Evolutionary conservation across 495 filamentous ascomycete species (phyloP).

Genomic region (Evansstolkia leycettana): DNA sequence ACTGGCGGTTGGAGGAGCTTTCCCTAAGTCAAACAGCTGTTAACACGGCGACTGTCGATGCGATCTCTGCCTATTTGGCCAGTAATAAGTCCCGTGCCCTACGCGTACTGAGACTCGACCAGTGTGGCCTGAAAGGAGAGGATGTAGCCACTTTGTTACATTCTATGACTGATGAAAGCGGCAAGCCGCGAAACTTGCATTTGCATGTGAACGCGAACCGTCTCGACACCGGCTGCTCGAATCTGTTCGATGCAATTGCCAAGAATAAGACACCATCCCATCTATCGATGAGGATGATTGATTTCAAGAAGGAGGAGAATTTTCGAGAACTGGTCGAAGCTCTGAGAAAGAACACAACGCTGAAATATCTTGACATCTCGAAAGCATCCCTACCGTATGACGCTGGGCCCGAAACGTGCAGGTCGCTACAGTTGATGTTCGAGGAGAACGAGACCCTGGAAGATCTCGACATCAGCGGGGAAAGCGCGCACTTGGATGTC

Average conservation of each 20-base stretch:
- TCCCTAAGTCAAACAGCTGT: conserved; percentile 53
- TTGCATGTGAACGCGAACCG: conserved; percentile 72
- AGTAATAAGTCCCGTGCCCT: conserved; percentile 52
- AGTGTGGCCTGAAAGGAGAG: conserved; percentile 67
- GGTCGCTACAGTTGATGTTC: conserved; percentile 63
- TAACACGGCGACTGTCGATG: conserved; percentile 40
- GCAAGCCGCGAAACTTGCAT: conserved; percentile 52
- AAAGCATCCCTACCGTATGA: conserved; percentile 77
- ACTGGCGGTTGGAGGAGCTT: conserved; percentile 68
- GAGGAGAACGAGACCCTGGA: conserved; percentile 64
- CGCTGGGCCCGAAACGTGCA: conserved; percentile 59
- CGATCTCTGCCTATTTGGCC: conserved; percentile 51
- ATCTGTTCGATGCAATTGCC: conserved; percentile 57
- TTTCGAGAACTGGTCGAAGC: conserved; percentile 66
- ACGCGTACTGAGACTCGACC: conserved; percentile 57
- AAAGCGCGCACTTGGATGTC: conserved; percentile 77
- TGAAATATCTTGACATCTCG: conserved; percentile 74
- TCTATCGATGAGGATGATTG: conserved; percentile 73
- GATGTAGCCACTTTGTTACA: conserved; percentile 69
- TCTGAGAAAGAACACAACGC: conserved; percentile 57
- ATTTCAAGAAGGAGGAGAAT: conserved; percentile 64
- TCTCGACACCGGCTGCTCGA: conserved; percentile 58
- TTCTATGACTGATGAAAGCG: conserved; percentile 46
- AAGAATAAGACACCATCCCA: conserved; percentile 52
- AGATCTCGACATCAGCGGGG: conserved; percentile 78